Base-by-base conservation (phyloP, 2,329 filamentous ascomycete genomes). In the Arthrinium phaeospermum region DNA sequence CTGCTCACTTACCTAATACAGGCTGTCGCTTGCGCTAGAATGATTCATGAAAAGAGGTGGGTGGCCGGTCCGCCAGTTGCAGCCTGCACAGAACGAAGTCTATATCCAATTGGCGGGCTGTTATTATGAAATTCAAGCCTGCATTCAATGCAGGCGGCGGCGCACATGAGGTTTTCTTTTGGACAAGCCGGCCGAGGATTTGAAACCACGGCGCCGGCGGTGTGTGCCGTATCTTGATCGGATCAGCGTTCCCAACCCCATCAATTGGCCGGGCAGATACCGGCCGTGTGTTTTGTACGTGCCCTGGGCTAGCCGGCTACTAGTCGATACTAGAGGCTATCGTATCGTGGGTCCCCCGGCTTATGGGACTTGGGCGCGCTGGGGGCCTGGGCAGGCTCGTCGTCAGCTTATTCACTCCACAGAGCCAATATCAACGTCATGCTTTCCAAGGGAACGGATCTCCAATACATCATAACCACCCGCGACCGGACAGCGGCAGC, bases 341-440 rank as follows among this genome's bases (percentile, higher is more conserved):
- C 53, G 53, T 16, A 61, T 61, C 53, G 53, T 61, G 53, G 53
- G 53, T 30, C 49, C 53, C 53, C 5, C 41, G 14, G 51, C 30
- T 57, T 30, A 57, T 30, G 51, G 30, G 16, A 30, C 51, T 53
- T 27, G 30, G 53, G 30, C 5, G 10, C 37, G 37, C 5, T 37
- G 51, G 44, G 45, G 13, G 14, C 30, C 30, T 61, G 30, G 57
- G 19, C 57, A 61, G 19, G 10, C 16, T 64, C 34, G 34, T 64
- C 57, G 57, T 64, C 57, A 37, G 57, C 57, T 6, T 14, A 14
- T 8, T 37, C 34, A 41, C 30, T 64, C 57, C 57, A 64, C 57
- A 41, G 57, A 64, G 57, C 34, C 57, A 64, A 64, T 64, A 41
- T 37, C 19, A 64, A 64, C 57, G 57, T 64, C 57, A 64, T 64